Evolutionary conservation across 106 monocot species (phyloP), one percentile per base, ranked within the genome.

Genomic region (Dendrobium chrysotoxum): DNA sequence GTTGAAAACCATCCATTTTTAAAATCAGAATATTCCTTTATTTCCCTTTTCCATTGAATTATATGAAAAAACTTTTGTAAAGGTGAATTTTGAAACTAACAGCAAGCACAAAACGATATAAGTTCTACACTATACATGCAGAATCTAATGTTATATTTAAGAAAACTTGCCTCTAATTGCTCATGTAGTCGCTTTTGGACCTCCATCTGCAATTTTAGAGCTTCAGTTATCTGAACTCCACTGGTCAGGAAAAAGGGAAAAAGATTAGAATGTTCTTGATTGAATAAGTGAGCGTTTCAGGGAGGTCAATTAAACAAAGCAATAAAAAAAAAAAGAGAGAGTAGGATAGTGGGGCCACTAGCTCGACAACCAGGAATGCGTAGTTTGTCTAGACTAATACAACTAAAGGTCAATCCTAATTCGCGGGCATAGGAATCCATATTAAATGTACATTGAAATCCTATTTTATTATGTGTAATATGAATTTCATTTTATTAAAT

Each of bases 171-270:
- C 78, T 83, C 83, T 78, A 83, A 72, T 78, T 83, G 83, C 53
- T 83, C 83, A 58, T 83, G 83, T 15, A 83, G 50, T 28, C 83
- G 47, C 78, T 79, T 83, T 30, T 83, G 83, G 38, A 83, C 83
- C 83, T 83, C 83, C 83, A 83, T 83, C 72, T 83, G 83, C 83
- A 83, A 58, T 77, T 83, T 83, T 30, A 83, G 53, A 72, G 83
- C 83, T 83, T 83, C 83, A 57, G 77, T 83, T 83, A 83, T 83
- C 55, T 83, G 83, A 45, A 83, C 72, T 50, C 83, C 83, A 25
- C 83, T 83, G 78, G 66, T 26, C 75, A 70, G 35, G 31, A 42
- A 42, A 74, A 74, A 42, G 16, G 28, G 13, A 20, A 42, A 40
- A 31, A 70, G 12, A n/a, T 70, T 70, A 70, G 70, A n/a, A 70